These are phyloP conservation scores for Thielaviopsis musarum DNA, from an alignment of 2,329 filamentous ascomycete genomes.

Conservation along the genomic window DNA sequence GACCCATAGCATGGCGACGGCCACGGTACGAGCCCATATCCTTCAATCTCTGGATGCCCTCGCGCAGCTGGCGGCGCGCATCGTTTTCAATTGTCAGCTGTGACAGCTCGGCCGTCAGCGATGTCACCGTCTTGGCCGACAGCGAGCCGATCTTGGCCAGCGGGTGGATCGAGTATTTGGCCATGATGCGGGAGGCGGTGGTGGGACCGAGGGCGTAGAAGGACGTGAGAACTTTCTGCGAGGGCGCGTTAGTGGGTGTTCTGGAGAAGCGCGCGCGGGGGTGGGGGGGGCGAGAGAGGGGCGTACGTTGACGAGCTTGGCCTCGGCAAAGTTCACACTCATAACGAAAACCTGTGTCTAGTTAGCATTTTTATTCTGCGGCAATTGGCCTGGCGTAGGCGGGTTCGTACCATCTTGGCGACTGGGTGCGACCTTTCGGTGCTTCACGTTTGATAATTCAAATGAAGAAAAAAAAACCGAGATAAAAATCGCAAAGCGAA, in stretches of 20 bases:
- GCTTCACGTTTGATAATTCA: neutral
- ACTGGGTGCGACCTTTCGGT: conserved; percentile 3
- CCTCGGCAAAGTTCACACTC: conserved; percentile 71
- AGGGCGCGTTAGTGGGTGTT: neutral
- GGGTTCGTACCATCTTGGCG: conserved; percentile 7
- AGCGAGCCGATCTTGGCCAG: conserved; percentile 62
- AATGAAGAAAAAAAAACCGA: neutral
- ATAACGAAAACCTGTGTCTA: conserved; percentile 60
- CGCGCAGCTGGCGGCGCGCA: conserved; percentile 55
- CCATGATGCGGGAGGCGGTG: conserved; percentile 58
- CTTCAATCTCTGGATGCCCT: conserved; percentile 72
- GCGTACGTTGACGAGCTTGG: conserved; percentile 64
- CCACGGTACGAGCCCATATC: conserved; percentile 87
- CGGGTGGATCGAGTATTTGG: conserved; percentile 77
- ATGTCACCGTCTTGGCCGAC: conserved; percentile 58
- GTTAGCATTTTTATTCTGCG: conserved; percentile 1
- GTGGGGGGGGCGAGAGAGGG: neutral
- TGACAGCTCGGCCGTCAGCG: conserved; percentile 69
- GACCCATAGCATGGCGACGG: conserved; percentile 75
- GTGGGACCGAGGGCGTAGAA: conserved; percentile 76
- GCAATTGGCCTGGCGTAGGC: too few relatives aligned
- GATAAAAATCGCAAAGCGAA: neutral
- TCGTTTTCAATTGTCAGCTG: conserved; percentile 93
- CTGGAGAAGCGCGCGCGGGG: neutral
- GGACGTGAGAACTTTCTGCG: conserved; percentile 54